Base-by-base conservation (phyloP, 1,284 basidiomycete species). In the Cryptococcus sp. region DNA sequence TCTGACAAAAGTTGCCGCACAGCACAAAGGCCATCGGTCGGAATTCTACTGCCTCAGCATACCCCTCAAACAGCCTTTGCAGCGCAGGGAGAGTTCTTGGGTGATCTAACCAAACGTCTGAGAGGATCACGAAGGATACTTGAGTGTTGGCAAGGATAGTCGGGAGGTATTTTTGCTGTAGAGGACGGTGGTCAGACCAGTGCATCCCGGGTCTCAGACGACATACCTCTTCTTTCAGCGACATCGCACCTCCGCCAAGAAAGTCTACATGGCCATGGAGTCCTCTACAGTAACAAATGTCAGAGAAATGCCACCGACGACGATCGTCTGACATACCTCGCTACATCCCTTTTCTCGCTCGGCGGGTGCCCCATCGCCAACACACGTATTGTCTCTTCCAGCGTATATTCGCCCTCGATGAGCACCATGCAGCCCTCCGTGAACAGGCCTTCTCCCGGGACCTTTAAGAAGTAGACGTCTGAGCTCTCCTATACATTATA, bases 321-420 rank as follows among this genome's bases (percentile, higher is more conserved):
- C 16, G 13, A 6, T 15, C 42, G 53, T 35, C 31, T 35, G 42
- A 68, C 84, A 65, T 70, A 91, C 89, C 91, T 84, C 25, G 93
- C 87, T 1, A 85, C 85, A 60, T 88, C 86, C 52, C 94, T 83
- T 69, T 87, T 85, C 78, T 98, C 93, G 71, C 92, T 94, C 22
- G 96, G 96, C 1, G 96, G 96, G 78, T 99, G 95, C 1, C 96
- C 95, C 65, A 99, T 89, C 8, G 94, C 96, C 64, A 93, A 86
- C 7, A 97, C 93, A 59, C 88, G 84, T 54, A 99, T 83, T 1
- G 85, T 89, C 51, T 89, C 90, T 31, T 98, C 91, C 60, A 93
- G 87, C 0, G 91, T 97, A 74, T 98, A 99, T 71, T 94, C 91
- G 38, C 96, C 96, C 78, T 99, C 96, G 0, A 98, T 87, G 10